phyloP scores from a whole-genome alignment of 768 basidiomycete genomes.

The Coprinopsis strossmayeri region DNA sequence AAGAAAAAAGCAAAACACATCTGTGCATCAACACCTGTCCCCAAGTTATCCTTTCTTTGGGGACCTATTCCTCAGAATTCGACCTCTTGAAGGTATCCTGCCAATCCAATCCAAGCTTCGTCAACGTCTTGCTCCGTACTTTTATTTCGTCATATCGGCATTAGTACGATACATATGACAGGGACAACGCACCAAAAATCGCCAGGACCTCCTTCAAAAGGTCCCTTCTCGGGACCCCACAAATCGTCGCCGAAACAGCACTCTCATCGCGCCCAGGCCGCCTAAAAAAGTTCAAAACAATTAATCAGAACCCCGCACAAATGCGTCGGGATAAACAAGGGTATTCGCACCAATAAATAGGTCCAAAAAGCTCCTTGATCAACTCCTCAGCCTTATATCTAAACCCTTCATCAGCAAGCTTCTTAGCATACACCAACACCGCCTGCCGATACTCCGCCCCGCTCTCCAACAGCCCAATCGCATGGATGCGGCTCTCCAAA shows the following conservation, averaged over 20 bases:
- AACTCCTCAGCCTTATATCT: constrained; percentile 86
- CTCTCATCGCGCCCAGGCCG: constrained; percentile 56
- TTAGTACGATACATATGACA: neutral
- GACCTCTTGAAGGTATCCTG: constrained; percentile 73
- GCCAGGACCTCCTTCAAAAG: constrained; percentile 73
- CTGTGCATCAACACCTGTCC: too few species aligned
- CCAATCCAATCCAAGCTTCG: constrained; percentile 74
- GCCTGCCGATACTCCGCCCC: constrained; percentile 79
- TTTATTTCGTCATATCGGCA: neutral
- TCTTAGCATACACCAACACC: constrained; percentile 71
- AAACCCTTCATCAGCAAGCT: constrained; percentile 87
- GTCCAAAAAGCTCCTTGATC: constrained; percentile 84
- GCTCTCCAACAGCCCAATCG: constrained; percentile 71
- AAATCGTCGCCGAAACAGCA: constrained; percentile 58
- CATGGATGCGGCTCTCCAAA: constrained; percentile 76
- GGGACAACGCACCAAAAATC: constrained; percentile 60
- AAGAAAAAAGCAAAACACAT: too few species aligned
- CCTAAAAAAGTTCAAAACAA: constrained; percentile 29
- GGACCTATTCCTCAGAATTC: constrained; percentile 48
- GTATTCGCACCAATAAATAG: constrained; percentile 73
- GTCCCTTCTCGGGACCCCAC: constrained; percentile 76
- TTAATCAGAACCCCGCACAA: constrained; percentile 2
- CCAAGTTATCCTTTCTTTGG: too few species aligned
- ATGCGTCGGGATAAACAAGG: too few species aligned
- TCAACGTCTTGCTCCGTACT: constrained; percentile 73